Percentiles rank a stretch among this genome's conserved stretches.
Evolutionary conservation across 225 moss, liverwort and hornwort genomes (phyloP).

Genomic region (Antitrichia curtipendula): DNA sequence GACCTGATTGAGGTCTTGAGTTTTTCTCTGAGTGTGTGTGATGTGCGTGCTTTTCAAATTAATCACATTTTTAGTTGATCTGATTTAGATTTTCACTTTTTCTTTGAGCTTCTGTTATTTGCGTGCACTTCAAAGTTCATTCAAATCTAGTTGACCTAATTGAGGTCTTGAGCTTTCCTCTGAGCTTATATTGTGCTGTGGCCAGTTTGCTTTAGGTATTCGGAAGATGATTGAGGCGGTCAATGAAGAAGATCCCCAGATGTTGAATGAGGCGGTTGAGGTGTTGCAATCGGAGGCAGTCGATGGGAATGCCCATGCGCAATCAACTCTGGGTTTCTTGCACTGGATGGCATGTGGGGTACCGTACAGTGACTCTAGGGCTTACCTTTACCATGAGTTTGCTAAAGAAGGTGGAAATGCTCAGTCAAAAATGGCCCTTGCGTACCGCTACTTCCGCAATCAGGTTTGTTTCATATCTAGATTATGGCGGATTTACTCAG

Average conservation of each 20-base stretch:
- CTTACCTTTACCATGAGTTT: conserved; percentile 74
- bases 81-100: not conserved
- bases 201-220: conserved; percentile 58
- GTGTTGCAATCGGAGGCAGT: conserved; percentile 52
- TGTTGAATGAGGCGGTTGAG: conserved; percentile 52
- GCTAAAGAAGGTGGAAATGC: conserved; percentile 82
- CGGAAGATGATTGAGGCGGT: conserved; percentile 67
- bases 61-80: not conserved
- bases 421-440: conserved; percentile 93
- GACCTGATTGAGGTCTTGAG: not conserved
- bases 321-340: conserved; percentile 84
- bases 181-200: not conserved
- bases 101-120: not conserved
- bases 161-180: not conserved
- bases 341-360: conserved; percentile 67
- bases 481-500: not conserved
- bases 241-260: conserved; percentile 44
- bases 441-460: conserved; percentile 75
- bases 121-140: not conserved
- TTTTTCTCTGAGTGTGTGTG: not conserved
- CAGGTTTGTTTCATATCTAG: conserved; percentile 23
- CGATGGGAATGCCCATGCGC: conserved; percentile 72
- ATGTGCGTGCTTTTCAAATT: not conserved
- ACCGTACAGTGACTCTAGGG: conserved; percentile 50
- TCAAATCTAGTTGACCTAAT: not conserved